Evolutionary conservation across 805 yeast species (phyloP).

Genomic region (Nematodospora valgi): DNA sequence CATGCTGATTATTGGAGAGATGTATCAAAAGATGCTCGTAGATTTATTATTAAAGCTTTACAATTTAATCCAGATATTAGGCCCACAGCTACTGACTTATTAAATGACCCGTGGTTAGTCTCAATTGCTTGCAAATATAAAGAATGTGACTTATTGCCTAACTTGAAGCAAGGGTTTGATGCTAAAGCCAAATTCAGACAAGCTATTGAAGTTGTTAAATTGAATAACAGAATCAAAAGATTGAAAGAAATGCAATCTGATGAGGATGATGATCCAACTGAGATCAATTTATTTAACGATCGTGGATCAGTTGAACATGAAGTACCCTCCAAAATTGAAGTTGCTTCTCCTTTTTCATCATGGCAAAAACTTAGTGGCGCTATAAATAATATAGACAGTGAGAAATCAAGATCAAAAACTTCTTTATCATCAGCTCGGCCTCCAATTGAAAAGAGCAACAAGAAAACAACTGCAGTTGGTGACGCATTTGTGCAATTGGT

Average conservation of each 20-base stretch:
- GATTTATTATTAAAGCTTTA: slow-evolving; percentile 69
- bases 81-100: slow-evolving; percentile 62
- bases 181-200: slow-evolving; percentile 81
- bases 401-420: slow-evolving; percentile 16
- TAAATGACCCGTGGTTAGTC: slow-evolving; percentile 70
- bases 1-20: slow-evolving; percentile 84
- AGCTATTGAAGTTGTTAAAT: slow-evolving; percentile 79
- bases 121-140: slow-evolving; percentile 46
- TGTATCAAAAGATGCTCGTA: slow-evolving; percentile 76
- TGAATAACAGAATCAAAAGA: slow-evolving; percentile 74
- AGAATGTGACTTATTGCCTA: slow-evolving; percentile 72
- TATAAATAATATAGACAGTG: slow-evolving; percentile 17
- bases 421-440: slow-evolving; percentile 17
- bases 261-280: slow-evolving; percentile 52
- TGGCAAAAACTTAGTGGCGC: slow-evolving; percentile 29
- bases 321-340: slow-evolving; percentile 7
- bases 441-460: slow-evolving; percentile 3
- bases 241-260: slow-evolving; percentile 60
- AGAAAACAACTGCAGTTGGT: slow-evolving; percentile 42
- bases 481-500: slow-evolving; percentile 69
- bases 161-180: slow-evolving; percentile 74
- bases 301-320: slow-evolving; percentile 18
- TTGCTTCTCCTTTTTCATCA: slow-evolving; percentile 14
- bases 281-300: slow-evolving; percentile 42
- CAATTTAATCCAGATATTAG: slow-evolving; percentile 65